Evolutionary conservation across 345 rosid species (phyloP).

Genomic region (Xanthoceras sorbifolium): DNA sequence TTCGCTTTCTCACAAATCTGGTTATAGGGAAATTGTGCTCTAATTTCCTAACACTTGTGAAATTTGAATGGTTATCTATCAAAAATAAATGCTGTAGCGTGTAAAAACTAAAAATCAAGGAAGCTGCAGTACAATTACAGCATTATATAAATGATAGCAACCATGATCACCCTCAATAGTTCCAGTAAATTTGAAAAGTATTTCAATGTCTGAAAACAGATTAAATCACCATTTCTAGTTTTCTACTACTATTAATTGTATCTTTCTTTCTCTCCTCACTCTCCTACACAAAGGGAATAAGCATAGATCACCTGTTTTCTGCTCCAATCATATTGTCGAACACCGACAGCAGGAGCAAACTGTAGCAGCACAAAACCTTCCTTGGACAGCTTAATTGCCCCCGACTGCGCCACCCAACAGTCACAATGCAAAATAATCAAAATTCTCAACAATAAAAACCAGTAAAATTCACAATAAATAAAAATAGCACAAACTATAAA

Average conservation of each 20-base stretch:
- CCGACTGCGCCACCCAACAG: constrained; percentile 54
- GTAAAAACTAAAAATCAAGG: neutral
- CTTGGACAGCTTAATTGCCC: constrained; percentile 68
- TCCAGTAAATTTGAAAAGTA: neutral
- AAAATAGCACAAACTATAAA: neutral
- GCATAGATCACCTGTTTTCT: constrained; percentile 68
- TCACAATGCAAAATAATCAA: constrained; percentile 19
- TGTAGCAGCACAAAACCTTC: constrained; percentile 77
- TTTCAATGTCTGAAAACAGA: neutral
- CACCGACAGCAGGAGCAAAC: constrained; percentile 84
- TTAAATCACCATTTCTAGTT: neutral
- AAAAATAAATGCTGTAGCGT: neutral
- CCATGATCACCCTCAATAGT: neutral
- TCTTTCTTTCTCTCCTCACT: neutral
- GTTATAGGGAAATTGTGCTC: too few relatives aligned
- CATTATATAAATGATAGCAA: constrained; percentile 8
- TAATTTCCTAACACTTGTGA: too few relatives aligned
- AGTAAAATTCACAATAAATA: neutral
- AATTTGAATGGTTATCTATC: neutral
- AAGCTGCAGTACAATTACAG: neutral
- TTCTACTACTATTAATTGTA: neutral
- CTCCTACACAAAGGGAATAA: neutral
- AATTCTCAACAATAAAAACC: neutral
- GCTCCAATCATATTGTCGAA: constrained; percentile 86
- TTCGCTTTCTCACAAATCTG: too few relatives aligned